These are phyloP conservation scores for Chloranthus sessilifolius DNA, from an alignment of 164 flowering plant species.

Conservation along the genomic window DNA sequence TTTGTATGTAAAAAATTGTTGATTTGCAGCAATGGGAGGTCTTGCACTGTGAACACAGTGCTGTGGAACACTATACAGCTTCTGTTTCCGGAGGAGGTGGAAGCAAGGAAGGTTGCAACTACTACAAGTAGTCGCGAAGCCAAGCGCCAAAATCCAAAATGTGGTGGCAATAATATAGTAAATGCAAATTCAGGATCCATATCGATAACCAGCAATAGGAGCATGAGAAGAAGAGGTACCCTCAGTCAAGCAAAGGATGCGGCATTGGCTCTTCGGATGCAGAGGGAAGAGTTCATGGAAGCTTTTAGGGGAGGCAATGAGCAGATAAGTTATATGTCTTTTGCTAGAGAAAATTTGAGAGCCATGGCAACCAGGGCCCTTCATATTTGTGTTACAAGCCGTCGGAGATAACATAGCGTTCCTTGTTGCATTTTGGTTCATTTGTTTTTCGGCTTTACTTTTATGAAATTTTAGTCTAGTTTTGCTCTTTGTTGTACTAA, in stretches of 20 bases:
- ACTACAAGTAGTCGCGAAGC: slow-evolving; percentile 21
- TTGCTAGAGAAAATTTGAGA: no score
- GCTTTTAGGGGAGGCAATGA: slow-evolving; percentile 37
- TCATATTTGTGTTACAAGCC: no score
- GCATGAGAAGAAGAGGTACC: slow-evolving; percentile 13
- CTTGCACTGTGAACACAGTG: no score
- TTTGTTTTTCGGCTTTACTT: no score
- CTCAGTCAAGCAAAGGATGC: slow-evolving; percentile 72
- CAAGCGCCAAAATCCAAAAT: slow-evolving; percentile 16
- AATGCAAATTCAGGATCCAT: not conserved
- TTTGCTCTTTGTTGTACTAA: no score
- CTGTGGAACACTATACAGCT: slow-evolving; percentile 98
- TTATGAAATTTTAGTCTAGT: no score
- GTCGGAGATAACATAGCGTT: no score
- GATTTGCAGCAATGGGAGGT: no score
- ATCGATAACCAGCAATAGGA: not conserved
- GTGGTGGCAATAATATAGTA: not conserved
- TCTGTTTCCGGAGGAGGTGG: slow-evolving; percentile 74
- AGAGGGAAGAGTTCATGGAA: slow-evolving; percentile 80
- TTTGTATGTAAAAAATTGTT: no score
- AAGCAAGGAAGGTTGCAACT: slow-evolving; percentile 54
- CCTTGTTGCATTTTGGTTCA: no score
- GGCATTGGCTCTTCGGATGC: slow-evolving; percentile 82
- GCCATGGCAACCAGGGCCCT: no score
- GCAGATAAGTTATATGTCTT: no score